Conservation (phyloP, 495 filamentous ascomycete genomes). For the Oidiodendron maius region DNA sequence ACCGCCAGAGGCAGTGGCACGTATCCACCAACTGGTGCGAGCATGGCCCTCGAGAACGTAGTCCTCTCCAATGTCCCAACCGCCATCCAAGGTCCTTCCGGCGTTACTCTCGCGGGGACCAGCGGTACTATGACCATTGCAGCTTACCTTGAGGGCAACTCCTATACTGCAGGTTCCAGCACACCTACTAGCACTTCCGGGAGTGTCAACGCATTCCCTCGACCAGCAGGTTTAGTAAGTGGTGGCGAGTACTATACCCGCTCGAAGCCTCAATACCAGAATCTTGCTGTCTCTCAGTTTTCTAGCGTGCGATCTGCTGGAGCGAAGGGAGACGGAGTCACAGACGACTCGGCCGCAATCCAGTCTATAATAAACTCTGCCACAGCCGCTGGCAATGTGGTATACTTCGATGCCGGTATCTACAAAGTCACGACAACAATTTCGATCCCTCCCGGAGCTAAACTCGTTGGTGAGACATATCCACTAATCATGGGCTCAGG, state of each 20-base stretch:
- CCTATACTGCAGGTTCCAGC: slow-evolving; percentile 31
- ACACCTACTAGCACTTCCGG: slow-evolving; percentile 30
- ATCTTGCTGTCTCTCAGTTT: slow-evolving; percentile 44
- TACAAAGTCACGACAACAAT: slow-evolving; percentile 42
- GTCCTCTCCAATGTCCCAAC: slow-evolving; percentile 33
- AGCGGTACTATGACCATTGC: slow-evolving; percentile 46
- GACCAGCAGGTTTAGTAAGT: slow-evolving; percentile 31
- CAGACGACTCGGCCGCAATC: slow-evolving; percentile 58
- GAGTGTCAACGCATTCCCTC: slow-evolving; percentile 30
- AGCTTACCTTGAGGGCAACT: slow-evolving; percentile 40
- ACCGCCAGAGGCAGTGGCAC: slow-evolving; percentile 37
- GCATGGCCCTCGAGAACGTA: slow-evolving; percentile 62
- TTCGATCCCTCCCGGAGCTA: slow-evolving; percentile 50
- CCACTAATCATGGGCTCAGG: slow-evolving; percentile 44
- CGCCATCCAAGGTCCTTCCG: slow-evolving; percentile 49
- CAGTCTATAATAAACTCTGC: slow-evolving; percentile 31
- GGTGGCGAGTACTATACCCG: slow-evolving; percentile 25
- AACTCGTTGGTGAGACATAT: slow-evolving; percentile 42
- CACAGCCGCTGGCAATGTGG: slow-evolving; percentile 29
- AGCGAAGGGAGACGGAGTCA: slow-evolving; percentile 63
- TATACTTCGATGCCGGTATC: slow-evolving; percentile 34
- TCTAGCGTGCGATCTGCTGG: slow-evolving; percentile 50
- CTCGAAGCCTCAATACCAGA: slow-evolving; percentile 55
- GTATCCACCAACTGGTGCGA: slow-evolving; percentile 41
- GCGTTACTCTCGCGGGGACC: slow-evolving; percentile 50